Conservation (phyloP, 495 filamentous ascomycete genomes). For the Zalerion maritima region DNA sequence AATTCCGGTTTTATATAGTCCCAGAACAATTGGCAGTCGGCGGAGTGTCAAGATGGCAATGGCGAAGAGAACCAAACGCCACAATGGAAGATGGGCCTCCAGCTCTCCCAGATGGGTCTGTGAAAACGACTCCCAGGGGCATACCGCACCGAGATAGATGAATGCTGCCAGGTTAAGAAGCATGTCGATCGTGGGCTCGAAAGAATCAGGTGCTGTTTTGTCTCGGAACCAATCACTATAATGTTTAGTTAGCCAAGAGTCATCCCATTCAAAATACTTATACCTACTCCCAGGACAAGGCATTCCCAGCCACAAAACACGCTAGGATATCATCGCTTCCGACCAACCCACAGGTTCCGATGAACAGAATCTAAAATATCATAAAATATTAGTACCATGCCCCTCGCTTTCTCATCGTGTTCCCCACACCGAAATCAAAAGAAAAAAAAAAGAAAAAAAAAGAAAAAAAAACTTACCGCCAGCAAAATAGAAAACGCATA, state of each 20-base stretch:
- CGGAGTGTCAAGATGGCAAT: slow-evolving; percentile 26
- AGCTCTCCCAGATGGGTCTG: slow-evolving; percentile 41
- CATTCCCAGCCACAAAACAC: slow-evolving; percentile 65
- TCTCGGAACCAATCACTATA: slow-evolving; percentile 70
- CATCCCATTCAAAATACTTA: no score
- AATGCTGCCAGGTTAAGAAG: slow-evolving; percentile 49
- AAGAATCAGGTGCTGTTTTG: slow-evolving; percentile 54
- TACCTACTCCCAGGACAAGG: slow-evolving; percentile 58
- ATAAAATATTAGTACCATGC: slow-evolving; percentile 4
- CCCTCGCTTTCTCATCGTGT: no score
- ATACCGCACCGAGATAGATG: slow-evolving; percentile 63
- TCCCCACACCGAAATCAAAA: no score
- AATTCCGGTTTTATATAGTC: slow-evolving; percentile 48
- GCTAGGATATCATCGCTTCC: slow-evolving; percentile 66
- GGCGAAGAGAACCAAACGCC: slow-evolving; percentile 49
- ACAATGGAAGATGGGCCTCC: slow-evolving; percentile 56
- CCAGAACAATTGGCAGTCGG: slow-evolving; percentile 52
- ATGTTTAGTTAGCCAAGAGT: no score
- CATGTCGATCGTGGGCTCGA: slow-evolving; percentile 62
- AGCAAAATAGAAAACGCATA: slow-evolving; percentile 60
- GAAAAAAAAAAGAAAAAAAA: no score
- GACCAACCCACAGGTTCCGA: slow-evolving; percentile 58
- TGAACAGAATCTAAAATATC: slow-evolving; percentile 32
- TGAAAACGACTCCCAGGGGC: slow-evolving; percentile 49
- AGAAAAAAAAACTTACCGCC: slow-evolving; percentile 37